A percentile compares a stretch with the other conserved stretches of the same genome.
phyloP scores from a whole-genome alignment of 2,329 filamentous ascomycete species.

The Colletotrichum truncatum region DNA sequence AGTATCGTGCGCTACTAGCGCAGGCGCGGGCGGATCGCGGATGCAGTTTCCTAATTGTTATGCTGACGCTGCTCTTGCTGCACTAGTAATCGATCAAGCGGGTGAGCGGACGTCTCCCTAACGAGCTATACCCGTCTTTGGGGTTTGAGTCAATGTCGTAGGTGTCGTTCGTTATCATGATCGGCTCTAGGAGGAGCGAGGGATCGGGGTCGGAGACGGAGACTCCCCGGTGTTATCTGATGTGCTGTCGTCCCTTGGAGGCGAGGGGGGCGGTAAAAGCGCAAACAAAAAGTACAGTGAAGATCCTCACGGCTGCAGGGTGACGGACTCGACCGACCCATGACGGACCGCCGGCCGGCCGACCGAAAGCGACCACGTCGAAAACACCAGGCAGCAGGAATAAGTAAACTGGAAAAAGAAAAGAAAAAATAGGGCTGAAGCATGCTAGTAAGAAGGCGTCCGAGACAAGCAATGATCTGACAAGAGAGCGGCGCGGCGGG shows the following conservation, averaged over 20 bases:
- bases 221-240: not conserved
- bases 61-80: not conserved
- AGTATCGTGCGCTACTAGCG: not conserved
- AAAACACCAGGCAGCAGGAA: not conserved
- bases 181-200: too few species aligned
- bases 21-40: not conserved
- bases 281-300: not conserved
- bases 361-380: not conserved
- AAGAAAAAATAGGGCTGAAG: slow-evolving; percentile 1
- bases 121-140: too few species aligned
- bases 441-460: not conserved
- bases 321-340: not conserved
- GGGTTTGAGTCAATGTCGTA: too few species aligned
- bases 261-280: too few species aligned
- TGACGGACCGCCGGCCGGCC: not conserved
- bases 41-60: not conserved
- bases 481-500: not conserved
- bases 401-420: not conserved
- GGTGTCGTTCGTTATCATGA: too few species aligned
- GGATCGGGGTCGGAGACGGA: too few species aligned
- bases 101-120: too few species aligned
- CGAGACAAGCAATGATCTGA: not conserved
- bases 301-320: slow-evolving; percentile 1
- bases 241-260: not conserved
- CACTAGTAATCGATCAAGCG: not conserved